Conservation (phyloP, 352 stramenopile species). For the Pythium utonaiense region DNA sequence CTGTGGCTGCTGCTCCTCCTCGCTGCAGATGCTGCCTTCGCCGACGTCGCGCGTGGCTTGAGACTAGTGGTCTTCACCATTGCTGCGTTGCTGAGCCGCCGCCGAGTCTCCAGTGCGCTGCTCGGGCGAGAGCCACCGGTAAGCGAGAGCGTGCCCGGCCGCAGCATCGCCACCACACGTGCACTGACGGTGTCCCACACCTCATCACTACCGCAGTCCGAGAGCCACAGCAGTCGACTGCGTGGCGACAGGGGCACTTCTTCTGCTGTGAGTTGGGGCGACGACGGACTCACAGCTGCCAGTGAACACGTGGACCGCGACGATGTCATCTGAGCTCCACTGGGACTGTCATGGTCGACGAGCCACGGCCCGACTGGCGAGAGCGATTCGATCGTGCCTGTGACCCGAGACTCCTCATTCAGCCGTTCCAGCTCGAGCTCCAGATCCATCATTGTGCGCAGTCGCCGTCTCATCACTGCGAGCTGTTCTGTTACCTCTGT, state of each 20-base stretch:
- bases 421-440: slow-evolving; percentile 15
- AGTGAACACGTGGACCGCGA: slow-evolving; percentile 6
- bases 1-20: not conserved
- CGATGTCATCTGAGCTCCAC: not conserved
- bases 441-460: slow-evolving; percentile 14
- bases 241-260: slow-evolving; percentile 41
- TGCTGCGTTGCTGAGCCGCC: slow-evolving; percentile 3
- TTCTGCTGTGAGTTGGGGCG: not conserved
- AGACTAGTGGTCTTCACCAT: not conserved
- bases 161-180: slow-evolving; percentile 20
- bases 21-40: not conserved
- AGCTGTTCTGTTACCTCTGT: not conserved
- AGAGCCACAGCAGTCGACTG: slow-evolving; percentile 62
- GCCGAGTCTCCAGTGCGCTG: slow-evolving; percentile 7
- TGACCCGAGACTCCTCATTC: slow-evolving; percentile 5
- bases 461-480: not conserved
- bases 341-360: slow-evolving; percentile 19
- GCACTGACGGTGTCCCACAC: slow-evolving; percentile 1
- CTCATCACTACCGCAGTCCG: slow-evolving; percentile 30
- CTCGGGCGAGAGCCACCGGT: not conserved
- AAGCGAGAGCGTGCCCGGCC: not conserved
- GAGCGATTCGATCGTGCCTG: slow-evolving; percentile 7
- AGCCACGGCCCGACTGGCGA: slow-evolving; percentile 59
- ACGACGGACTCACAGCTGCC: slow-evolving; percentile 8
- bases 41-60: slow-evolving; percentile 10